Conservation (phyloP, 352 stramenopile genomes). For the Phytophthora gonapodyides region DNA sequence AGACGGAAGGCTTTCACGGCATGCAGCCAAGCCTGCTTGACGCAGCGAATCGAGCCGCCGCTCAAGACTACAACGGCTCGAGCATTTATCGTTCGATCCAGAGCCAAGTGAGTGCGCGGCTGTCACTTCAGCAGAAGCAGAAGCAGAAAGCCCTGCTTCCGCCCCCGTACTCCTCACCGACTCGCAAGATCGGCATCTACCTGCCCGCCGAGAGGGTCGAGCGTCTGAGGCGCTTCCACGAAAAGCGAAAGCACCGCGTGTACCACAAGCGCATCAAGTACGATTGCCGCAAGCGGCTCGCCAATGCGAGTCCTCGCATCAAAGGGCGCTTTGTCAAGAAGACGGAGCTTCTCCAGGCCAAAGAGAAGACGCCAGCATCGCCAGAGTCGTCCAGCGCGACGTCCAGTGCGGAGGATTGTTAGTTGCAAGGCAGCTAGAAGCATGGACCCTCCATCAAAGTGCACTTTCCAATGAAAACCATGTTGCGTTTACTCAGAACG, state of each 20-base stretch:
- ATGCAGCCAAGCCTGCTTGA: conserved; percentile 21
- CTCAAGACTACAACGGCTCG: neutral
- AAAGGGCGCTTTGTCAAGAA: conserved; percentile 75
- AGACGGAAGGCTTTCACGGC: conserved; percentile 22
- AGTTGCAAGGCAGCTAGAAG: neutral
- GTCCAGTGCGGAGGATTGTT: conserved; percentile 21
- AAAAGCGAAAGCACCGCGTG: conserved; percentile 75
- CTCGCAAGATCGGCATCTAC: conserved; percentile 69
- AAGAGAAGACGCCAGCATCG: conserved; percentile 7
- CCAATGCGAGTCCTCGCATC: conserved; percentile 66
- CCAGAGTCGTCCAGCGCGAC: conserved; percentile 7
- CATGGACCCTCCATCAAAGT: neutral
- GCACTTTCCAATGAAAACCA: conserved; percentile 10
- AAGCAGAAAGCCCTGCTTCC: neutral
- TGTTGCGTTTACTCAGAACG: conserved; percentile 14
- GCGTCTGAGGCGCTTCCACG: conserved; percentile 67
- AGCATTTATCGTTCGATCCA: conserved; percentile 7
- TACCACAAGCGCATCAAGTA: conserved; percentile 81
- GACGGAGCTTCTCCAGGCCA: conserved; percentile 25
- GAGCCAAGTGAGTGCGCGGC: conserved; percentile 4
- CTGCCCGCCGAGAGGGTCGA: conserved; percentile 51
- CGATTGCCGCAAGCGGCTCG: conserved; percentile 67
- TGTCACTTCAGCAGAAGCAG: conserved; percentile 5
- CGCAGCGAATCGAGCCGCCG: conserved; percentile 1
- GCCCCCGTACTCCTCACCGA: neutral